Evolutionary conservation across 1,139 yeast genomes (phyloP).

Genomic region (Zygosaccharomyces sapae): DNA sequence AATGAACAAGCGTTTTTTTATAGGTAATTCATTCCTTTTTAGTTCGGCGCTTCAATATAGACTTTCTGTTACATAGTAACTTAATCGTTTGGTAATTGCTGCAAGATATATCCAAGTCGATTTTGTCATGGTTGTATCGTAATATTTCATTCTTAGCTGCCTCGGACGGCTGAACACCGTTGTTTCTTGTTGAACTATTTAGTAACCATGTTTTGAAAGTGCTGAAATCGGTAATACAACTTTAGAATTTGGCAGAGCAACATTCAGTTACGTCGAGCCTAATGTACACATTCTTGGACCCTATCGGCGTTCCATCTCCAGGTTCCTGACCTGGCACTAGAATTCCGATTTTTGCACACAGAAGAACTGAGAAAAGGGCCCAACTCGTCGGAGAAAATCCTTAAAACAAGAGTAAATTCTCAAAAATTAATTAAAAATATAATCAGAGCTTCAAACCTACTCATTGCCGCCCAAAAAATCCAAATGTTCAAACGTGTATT

Average conservation of each 20-base stretch:
- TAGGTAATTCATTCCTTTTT: background rate
- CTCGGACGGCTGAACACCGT: too few species aligned
- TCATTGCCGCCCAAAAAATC: background rate
- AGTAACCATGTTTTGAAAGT: too few species aligned
- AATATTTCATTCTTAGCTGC: too few species aligned
- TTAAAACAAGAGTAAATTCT: background rate
- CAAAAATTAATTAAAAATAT: background rate
- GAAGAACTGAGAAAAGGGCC: too few species aligned
- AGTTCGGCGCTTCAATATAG: constrained; percentile 1
- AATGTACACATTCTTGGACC: background rate
- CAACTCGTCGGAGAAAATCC: background rate
- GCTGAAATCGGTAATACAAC: background rate
- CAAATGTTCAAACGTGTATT: background rate
- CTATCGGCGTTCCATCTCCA: background rate
- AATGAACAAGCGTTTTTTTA: constrained; percentile 1
- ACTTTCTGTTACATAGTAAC: background rate
- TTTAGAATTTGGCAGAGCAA: background rate
- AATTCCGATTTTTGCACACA: background rate
- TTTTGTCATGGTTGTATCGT: too few species aligned
- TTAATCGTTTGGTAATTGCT: background rate
- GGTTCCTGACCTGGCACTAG: background rate
- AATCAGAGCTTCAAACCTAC: too few species aligned
- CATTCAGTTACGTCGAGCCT: background rate
- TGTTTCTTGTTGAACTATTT: too few species aligned
- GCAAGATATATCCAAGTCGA: too few species aligned